Evolutionary conservation across 75 land plant species (phyloP), one percentile per base, ranked within the genome.

Genomic region (Chamaecyparis obtusa): DNA sequence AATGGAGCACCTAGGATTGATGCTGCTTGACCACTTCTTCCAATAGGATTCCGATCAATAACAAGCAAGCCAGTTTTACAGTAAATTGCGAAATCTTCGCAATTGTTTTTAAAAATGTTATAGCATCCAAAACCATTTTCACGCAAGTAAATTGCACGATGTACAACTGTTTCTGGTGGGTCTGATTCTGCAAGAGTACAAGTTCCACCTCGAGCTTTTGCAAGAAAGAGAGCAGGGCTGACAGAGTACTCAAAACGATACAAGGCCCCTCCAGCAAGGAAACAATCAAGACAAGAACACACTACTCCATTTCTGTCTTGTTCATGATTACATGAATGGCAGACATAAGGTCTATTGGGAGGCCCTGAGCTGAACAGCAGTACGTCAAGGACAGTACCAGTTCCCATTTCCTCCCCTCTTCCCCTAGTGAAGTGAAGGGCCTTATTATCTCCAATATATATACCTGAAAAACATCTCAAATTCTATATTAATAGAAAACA

Each of bases 1-100:
- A 97, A 86, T 6, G 99, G 96, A 13, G 94, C 96, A n/a, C 98
- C 95, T 13, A 97, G 84, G 37, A 92, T 69, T 14, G 99, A 93
- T 9, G 90, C 91, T 16, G 98, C 94, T 89, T 98, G 98, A 11
- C 99, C 99, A 69, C 98, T 96, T 85, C 91, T 92, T 30, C 98
- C 98, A 35, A 98, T 84, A 39, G 91, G 84, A 82, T 88, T 91
- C 46, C 90, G 80, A 27, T 94, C 94, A 56, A 91, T 72, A 37
- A 94, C 95, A 69, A 95, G 91, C 36, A 95, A 91, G 17, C 99
- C 99, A 3, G 99, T 95, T 89, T 95, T 97, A 91, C 97, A 97
- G 83, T 94, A 97, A 0, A 94, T 94, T n/a, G 99, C 96, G 85
- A 95, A 97, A 87, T 97, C 96, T 81, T 97, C 98, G 56, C 99